Evolutionary conservation across 2,329 filamentous ascomycete species (phyloP).

Genomic region (Claviceps spartinae): DNA sequence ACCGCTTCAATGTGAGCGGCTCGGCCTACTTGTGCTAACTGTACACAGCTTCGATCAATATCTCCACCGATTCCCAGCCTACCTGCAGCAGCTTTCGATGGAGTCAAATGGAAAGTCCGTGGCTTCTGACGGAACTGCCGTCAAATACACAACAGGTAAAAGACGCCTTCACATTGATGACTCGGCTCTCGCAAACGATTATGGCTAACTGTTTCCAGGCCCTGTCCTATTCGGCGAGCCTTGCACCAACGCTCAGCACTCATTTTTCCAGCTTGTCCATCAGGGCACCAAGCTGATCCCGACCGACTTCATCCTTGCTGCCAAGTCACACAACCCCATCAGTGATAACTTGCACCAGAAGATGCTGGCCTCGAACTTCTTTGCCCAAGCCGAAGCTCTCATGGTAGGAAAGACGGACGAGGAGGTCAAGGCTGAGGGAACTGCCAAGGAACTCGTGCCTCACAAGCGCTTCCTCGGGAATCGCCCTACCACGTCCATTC

Average conservation of each 20-base stretch:
- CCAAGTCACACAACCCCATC: slow-evolving; percentile 92
- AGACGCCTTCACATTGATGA: neutral
- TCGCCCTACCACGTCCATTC: slow-evolving; percentile 87
- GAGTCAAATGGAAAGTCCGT: slow-evolving; percentile 98
- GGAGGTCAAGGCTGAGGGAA: slow-evolving; percentile 62
- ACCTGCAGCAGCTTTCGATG: slow-evolving; percentile 98
- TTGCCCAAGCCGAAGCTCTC: slow-evolving; percentile 75
- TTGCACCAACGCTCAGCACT: slow-evolving; percentile 98
- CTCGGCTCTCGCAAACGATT: neutral
- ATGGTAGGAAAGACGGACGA: slow-evolving; percentile 85
- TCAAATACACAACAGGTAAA: slow-evolving; percentile 85
- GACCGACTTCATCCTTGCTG: slow-evolving; percentile 93
- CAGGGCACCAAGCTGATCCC: slow-evolving; percentile 99
- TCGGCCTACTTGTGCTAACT: slow-evolving; percentile 2
- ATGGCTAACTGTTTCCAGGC: slow-evolving; percentile 23
- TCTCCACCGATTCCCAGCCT: slow-evolving; percentile 95
- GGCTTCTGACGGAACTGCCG: slow-evolving; percentile 73
- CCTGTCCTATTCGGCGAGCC: slow-evolving; percentile 95
- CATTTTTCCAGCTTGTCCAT: slow-evolving; percentile 98
- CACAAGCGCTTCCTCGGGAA: slow-evolving; percentile 99
- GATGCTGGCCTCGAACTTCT: slow-evolving; percentile 88
- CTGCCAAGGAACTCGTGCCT: slow-evolving; percentile 63
- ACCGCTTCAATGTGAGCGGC: neutral
- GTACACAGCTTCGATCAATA: slow-evolving; percentile 80
- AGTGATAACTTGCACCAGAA: slow-evolving; percentile 89